Evolutionary conservation across 257 asterid genomes (phyloP).

Genomic region (Prunella vulgaris): DNA sequence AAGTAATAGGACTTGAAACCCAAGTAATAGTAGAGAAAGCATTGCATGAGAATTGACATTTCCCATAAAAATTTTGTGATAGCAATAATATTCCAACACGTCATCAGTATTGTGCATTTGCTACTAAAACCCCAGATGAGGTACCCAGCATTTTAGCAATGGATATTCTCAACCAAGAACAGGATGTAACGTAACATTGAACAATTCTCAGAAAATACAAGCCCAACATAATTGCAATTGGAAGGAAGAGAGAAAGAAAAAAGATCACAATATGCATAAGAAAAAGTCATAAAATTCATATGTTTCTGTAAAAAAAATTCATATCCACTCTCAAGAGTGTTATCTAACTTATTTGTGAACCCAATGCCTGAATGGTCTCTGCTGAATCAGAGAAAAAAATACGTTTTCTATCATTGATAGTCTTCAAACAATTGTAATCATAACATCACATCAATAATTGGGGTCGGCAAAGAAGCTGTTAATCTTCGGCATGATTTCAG

Average conservation of each 20-base stretch:
- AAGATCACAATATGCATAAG: not conserved
- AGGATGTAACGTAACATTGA: not conserved
- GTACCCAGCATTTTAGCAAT: not conserved
- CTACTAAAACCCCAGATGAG: not conserved
- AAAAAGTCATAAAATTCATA: constrained; percentile 6
- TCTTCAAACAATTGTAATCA: constrained; percentile 4
- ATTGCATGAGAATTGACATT: too few species aligned
- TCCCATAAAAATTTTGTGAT: too few species aligned
- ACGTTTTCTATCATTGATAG: not conserved
- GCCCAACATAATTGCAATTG: not conserved
- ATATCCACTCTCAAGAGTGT: constrained; percentile 8
- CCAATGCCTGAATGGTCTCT: not conserved
- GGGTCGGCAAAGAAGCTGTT: constrained; percentile 71
- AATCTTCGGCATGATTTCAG: constrained; percentile 74
- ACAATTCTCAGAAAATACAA: not conserved
- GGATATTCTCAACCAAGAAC: not conserved
- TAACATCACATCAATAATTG: constrained; percentile 28
- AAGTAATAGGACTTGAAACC: too few species aligned
- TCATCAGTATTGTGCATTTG: not conserved
- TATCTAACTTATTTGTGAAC: constrained; percentile 24
- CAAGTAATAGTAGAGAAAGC: too few species aligned
- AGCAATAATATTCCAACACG: too few species aligned
- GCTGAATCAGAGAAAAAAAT: constrained; percentile 25
- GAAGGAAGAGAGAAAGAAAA: not conserved
- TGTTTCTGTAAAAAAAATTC: not conserved